Conservation (phyloP, 768 basidiomycete genomes). For the Boletus sensibilis region DNA sequence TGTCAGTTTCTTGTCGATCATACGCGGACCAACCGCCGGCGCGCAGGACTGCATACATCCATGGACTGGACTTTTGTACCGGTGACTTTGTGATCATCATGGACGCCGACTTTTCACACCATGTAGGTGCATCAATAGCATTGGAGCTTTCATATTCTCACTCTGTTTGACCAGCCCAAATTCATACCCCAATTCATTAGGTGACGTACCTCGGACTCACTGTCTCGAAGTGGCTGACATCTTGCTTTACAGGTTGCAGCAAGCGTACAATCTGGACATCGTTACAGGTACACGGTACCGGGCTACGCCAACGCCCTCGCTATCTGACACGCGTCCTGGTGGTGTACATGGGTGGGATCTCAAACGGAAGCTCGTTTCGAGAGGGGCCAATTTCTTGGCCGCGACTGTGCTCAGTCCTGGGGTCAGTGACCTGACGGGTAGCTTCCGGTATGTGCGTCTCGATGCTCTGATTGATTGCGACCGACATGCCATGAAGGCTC, state of each 20-base stretch:
- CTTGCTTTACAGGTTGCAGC: slow-evolving; percentile 57
- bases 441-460: slow-evolving; percentile 65
- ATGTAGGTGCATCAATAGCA: slow-evolving; percentile 51
- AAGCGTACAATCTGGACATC: slow-evolving; percentile 85
- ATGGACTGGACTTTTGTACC: slow-evolving; percentile 84
- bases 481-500: slow-evolving; percentile 43
- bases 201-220: slow-evolving; percentile 35
- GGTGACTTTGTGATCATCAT: slow-evolving; percentile 96
- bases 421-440: slow-evolving; percentile 88
- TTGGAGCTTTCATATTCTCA: slow-evolving; percentile 1
- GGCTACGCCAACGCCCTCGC: slow-evolving; percentile 52
- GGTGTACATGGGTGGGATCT: slow-evolving; percentile 94
- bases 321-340: slow-evolving; percentile 65
- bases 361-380: slow-evolving; percentile 81
- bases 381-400: slow-evolving; percentile 90
- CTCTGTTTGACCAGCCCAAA: slow-evolving; percentile 63
- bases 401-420: slow-evolving; percentile 82
- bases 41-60: slow-evolving; percentile 85
- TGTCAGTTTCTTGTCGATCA: neutral
- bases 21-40: neutral
- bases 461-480: neutral
- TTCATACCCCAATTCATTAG: slow-evolving; percentile 92
- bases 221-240: slow-evolving; percentile 1
- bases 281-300: slow-evolving; percentile 92
- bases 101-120: slow-evolving; percentile 96